Evolutionary conservation across 495 filamentous ascomycete species (phyloP), one percentile per base, ranked within the genome.

Genomic region (Daldinia decipiens): DNA sequence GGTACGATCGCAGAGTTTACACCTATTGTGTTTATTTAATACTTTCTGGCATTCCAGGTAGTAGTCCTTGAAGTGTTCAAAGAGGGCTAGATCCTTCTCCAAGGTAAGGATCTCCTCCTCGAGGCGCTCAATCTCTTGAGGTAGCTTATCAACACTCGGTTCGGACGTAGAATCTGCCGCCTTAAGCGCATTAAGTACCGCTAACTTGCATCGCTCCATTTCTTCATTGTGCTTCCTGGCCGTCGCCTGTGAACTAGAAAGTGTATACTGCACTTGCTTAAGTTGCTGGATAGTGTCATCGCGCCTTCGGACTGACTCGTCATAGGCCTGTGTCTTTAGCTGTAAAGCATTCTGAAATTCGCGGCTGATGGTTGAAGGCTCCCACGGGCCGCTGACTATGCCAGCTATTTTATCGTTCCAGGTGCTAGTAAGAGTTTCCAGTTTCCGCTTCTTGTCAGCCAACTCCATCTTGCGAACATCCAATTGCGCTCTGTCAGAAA

Each of bases 401-500:
- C 80, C 80, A 3, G 85, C 80, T 26, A 99, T 81, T 58, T 89
- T 89, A 43, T 89, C 85, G 27, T 85, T 86, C 80, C 96, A 92
- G 0, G 92, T 91, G 21, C 82, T 87, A 59, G 82, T 88, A 84
- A 98, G 87, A 1, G 92, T 95, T 15, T 92, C 85, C 3, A 97
- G 79, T 40, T 90, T 90, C 21, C 86, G 86, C 75, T 90, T 84
- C 24, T 88, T 84, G 47, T 92, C 90, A 59, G 89, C 89, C 19
- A 91, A 75, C 68, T 96, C 89, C 62, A 93, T 92, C 70, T 90
- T 91, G 13, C 92, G 82, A 70, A 92, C 86, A 53, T 94, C 91
- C 6, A 98, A 82, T 59, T 89, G 87, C 39, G 95, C 96, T 34
- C 93, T 82, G 52, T 93, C 92, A 3, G 88, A 85, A 32, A 92